Conservation (phyloP, 345 rosid species). For the Leavenworthia alabamica region DNA sequence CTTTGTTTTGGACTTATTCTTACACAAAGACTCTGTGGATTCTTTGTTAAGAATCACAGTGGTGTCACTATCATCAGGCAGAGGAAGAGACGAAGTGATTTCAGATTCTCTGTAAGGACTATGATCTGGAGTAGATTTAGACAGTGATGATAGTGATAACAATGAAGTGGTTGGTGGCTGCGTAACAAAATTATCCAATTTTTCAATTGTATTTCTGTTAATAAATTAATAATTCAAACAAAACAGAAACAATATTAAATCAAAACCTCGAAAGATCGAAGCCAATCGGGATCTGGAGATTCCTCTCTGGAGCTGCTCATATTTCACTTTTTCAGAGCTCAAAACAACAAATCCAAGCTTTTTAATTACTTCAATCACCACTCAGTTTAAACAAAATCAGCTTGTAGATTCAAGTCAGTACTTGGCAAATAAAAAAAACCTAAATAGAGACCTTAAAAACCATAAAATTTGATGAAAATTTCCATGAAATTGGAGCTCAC, state of each 20-base stretch:
- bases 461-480: background rate
- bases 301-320: constrained; percentile 62
- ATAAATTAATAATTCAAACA: background rate
- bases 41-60: constrained; percentile 8
- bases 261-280: constrained; percentile 57
- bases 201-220: background rate
- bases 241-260: background rate
- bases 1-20: constrained; percentile 25
- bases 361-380: background rate
- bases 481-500: constrained; percentile 2
- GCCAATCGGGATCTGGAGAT: constrained; percentile 90
- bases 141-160: constrained; percentile 48
- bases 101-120: constrained; percentile 33
- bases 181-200: constrained; percentile 2
- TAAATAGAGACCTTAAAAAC: background rate
- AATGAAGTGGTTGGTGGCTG: constrained; percentile 55
- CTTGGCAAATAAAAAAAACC: constrained; percentile 9
- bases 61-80: constrained; percentile 18
- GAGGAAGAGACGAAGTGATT: constrained; percentile 22
- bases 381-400: background rate
- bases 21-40: constrained; percentile 11
- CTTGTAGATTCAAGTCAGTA: background rate
- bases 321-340: constrained; percentile 10
- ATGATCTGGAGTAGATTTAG: constrained; percentile 40
- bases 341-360: constrained; percentile 5